Evolutionary conservation across 495 filamentous ascomycete genomes (phyloP).

Genomic region (Cryomyces minteri): DNA sequence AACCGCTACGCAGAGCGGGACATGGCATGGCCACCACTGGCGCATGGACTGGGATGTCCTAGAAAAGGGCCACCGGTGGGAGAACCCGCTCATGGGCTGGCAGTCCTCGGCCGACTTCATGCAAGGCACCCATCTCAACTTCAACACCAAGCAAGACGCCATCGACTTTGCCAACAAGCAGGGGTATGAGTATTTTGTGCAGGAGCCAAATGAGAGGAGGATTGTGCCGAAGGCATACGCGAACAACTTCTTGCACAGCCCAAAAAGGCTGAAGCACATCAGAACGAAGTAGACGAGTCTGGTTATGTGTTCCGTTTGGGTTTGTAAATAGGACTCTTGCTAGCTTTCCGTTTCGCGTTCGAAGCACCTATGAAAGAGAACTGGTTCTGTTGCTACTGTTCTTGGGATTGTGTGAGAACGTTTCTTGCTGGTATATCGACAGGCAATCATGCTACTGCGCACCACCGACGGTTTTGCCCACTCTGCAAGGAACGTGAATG

Average conservation of each 20-base stretch:
- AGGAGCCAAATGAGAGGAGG: constrained; percentile 80
- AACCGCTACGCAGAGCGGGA: constrained; percentile 83
- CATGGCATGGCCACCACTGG: constrained; percentile 69
- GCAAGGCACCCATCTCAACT: constrained; percentile 80
- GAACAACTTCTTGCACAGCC: constrained; percentile 78
- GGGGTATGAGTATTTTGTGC: constrained; percentile 96
- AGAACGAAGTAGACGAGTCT: constrained; percentile 55
- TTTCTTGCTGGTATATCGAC: too few relatives aligned
- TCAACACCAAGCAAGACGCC: constrained; percentile 88
- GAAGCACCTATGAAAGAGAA: background rate
- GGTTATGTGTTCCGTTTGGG: too few relatives aligned
- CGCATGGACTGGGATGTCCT: constrained; percentile 98
- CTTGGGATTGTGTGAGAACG: too few relatives aligned
- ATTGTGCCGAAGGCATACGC: constrained; percentile 88
- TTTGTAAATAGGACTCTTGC: too few relatives aligned
- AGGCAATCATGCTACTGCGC: too few relatives aligned
- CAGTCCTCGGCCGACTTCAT: constrained; percentile 84
- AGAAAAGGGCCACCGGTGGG: constrained; percentile 79
- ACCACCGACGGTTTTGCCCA: too few relatives aligned
- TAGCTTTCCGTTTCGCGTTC: too few relatives aligned
- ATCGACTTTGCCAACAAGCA: constrained; percentile 95
- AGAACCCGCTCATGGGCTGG: constrained; percentile 97
- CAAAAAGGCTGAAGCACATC: constrained; percentile 78
- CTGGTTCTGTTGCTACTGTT: background rate
- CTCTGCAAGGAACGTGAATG: too few relatives aligned